A percentile compares a stretch with the other conserved stretches of the same genome.
These are phyloP conservation scores for Carpinus fangiana DNA, from an alignment of 306 rosid genomes.

Conservation along the genomic window DNA sequence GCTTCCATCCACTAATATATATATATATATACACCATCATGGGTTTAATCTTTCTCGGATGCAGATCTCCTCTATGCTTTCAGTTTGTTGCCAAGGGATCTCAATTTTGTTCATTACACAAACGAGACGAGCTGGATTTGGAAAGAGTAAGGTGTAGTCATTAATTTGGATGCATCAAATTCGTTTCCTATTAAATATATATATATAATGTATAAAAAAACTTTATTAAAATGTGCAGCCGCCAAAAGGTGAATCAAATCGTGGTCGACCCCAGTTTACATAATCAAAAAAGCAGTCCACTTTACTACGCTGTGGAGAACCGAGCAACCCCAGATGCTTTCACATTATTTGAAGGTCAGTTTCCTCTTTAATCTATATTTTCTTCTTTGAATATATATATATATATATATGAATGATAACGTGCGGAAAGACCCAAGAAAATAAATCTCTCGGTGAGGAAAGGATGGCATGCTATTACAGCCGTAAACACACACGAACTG, in stretches of 20 bases:
- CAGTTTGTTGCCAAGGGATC: constrained; percentile 52
- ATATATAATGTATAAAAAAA: no score
- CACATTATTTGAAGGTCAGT: constrained; percentile 53
- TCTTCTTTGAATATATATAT: no score
- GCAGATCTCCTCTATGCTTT: constrained; percentile 77
- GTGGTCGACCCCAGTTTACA: constrained; percentile 67
- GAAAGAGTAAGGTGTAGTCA: constrained; percentile 52
- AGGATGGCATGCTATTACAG: no score
- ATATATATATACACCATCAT: no score
- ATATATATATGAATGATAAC: no score
- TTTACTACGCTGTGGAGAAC: constrained; percentile 62
- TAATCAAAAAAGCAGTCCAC: constrained; percentile 40
- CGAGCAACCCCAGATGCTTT: constrained; percentile 64
- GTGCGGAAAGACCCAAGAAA: no score
- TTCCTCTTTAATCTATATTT: background rate
- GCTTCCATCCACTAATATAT: no score
- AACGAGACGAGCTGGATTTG: constrained; percentile 45
- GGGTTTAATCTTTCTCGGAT: background rate
- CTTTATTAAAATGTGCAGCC: constrained; percentile 37
- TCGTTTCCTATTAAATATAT: background rate
- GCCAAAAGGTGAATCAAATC: constrained; percentile 40
- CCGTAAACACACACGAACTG: no score
- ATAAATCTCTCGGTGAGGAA: no score
- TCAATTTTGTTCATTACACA: constrained; percentile 62
- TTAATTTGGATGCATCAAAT: constrained; percentile 6